Evolutionary conservation across 176 grass and related monocot genomes (phyloP), one percentile per base, ranked within the genome.

Genomic region (Cymbopogon citratus): DNA sequence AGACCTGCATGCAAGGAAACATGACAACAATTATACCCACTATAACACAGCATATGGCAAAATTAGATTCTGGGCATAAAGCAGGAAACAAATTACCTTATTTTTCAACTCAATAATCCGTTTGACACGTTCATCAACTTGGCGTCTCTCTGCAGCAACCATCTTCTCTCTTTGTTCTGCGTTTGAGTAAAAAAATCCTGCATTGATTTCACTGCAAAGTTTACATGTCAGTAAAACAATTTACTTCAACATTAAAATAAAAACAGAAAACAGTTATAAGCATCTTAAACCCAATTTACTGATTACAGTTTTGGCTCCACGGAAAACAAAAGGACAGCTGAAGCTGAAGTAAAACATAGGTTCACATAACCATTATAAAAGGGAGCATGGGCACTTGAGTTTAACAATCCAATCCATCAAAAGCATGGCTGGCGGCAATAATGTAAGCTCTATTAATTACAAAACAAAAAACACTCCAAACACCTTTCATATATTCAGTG

Each of bases 101-200:
- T 93, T 87, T 82, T 98, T 95, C 80, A 98, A 85, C 70, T 99
- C 96, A 77, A 99, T 93, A 60, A 98, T 93, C 89, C 89, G 94
- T 76, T 81, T 89, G 27, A 98, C 92, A 63, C 95, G 95, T 64
- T 99, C 92, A 87, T 99, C 96, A 78, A 99, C 96, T 91, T 93
- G 90, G n/a, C 85, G 92, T 33, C 96, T 89, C 81, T 99, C 92
- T 75, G 89, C 96, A 89, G 87, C 61, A 83, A 99, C 89, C 96
- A 99, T 99, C 80, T 95, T 95, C 80, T 99, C 96, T 79, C 96
- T 95, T 86, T 99, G 96, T 70, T 99, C 96, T 10, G 92, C 91
- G 33, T 84, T 98, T 10, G 92, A 99, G 89, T 99, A 98, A 85
- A 99, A 95, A 75, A 99, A 99, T 26, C 92, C 96, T 85, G 92